phyloP scores from a whole-genome alignment of 2,329 filamentous ascomycete species.

The Lachnellula occidentalis region DNA sequence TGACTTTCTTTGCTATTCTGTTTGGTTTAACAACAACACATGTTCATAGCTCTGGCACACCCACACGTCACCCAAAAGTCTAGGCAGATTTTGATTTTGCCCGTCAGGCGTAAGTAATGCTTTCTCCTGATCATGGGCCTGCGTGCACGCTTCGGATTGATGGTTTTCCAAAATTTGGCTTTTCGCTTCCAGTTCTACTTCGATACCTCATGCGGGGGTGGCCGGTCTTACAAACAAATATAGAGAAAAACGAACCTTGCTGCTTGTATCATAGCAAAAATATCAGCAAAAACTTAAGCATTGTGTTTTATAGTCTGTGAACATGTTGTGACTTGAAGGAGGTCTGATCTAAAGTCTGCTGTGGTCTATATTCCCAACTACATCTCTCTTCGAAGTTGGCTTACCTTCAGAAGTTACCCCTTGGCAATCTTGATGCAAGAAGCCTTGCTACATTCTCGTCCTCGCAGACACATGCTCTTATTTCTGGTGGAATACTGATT shows the following conservation, averaged over 20 bases:
- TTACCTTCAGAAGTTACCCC: too few relatives aligned
- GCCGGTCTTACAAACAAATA: conserved; percentile 20
- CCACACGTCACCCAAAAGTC: conserved; percentile 19
- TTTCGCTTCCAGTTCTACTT: conserved; percentile 12
- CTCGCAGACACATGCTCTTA: too few relatives aligned
- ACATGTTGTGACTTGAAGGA: neutral
- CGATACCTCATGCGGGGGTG: conserved; percentile 8
- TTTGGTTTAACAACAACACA: conserved; percentile 15
- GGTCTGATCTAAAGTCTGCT: neutral
- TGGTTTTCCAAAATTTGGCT: conserved; percentile 18
- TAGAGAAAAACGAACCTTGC: conserved; percentile 21
- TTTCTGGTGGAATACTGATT: too few relatives aligned
- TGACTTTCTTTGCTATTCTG: conserved; percentile 22
- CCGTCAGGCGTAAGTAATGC: conserved; percentile 20
- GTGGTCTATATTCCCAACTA: neutral
- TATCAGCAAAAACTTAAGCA: conserved; percentile 2
- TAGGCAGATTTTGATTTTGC: conserved; percentile 11
- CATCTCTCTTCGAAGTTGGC: too few relatives aligned
- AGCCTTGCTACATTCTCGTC: too few relatives aligned
- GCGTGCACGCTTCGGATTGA: conserved; percentile 18
- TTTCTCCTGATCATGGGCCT: conserved; percentile 11
- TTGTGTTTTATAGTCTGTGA: neutral
- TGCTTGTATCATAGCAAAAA: conserved; percentile 27
- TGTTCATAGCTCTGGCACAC: conserved; percentile 27
- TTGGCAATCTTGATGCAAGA: too few relatives aligned